phyloP scores from a whole-genome alignment of 306 rosid genomes.

The Lathyrus tuberosus region DNA sequence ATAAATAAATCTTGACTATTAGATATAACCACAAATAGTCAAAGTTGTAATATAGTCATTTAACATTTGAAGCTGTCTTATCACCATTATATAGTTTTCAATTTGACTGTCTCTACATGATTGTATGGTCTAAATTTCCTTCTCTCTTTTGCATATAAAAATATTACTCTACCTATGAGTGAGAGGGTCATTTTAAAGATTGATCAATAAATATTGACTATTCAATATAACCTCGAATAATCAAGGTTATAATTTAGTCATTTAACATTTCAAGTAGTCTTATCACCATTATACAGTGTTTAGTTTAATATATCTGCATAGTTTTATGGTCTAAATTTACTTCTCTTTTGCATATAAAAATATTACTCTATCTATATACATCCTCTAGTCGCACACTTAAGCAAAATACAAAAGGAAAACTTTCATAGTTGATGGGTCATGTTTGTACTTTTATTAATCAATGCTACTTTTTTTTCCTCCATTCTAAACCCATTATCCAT shows the following conservation, averaged over 20 bases:
- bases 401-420: constrained; percentile 1
- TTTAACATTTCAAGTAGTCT: neutral
- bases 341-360: neutral
- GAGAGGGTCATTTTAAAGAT: constrained; percentile 5
- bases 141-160: neutral
- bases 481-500: constrained; percentile 26
- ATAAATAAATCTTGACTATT: neutral
- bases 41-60: neutral
- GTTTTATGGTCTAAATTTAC: neutral
- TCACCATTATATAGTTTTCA: no score
- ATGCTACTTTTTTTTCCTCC: constrained; percentile 2
- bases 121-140: neutral
- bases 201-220: neutral
- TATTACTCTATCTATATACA: neutral
- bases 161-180: neutral
- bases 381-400: neutral
- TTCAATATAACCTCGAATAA: neutral
- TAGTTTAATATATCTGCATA: neutral
- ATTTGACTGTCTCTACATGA: neutral
- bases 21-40: neutral
- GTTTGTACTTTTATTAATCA: constrained; percentile 21
- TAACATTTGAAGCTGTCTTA: no score
- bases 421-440: constrained; percentile 20
- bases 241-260: neutral
- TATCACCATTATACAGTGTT: neutral